phyloP scores from a whole-genome alignment of 169 alveolate species.

The Neospora caninum region DNA sequence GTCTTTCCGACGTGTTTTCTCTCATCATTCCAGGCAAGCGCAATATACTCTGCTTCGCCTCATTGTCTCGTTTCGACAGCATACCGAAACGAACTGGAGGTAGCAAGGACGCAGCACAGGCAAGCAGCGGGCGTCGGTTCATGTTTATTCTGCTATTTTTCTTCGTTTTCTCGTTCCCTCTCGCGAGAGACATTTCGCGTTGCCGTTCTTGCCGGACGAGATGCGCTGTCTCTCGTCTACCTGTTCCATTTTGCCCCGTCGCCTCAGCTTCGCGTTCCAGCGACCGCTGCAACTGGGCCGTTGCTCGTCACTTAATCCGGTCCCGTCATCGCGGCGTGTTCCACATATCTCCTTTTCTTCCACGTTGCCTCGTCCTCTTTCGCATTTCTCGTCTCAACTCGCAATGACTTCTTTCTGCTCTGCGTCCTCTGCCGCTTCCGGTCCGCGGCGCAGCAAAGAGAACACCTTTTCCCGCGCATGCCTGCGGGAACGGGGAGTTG shows the following conservation, averaged over 20 bases:
- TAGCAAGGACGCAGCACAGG: no score
- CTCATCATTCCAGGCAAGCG: no score
- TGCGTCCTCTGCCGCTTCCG: neutral
- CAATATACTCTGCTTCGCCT: no score
- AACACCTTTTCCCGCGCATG: neutral
- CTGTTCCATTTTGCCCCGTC: neutral
- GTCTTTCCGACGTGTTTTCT: no score
- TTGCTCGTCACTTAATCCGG: neutral
- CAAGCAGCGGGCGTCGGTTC: no score
- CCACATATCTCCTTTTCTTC: neutral
- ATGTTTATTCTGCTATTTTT: no score
- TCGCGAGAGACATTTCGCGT: no score
- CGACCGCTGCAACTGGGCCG: neutral
- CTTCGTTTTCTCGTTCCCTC: no score
- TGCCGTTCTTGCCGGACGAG: neutral
- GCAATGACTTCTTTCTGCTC: neutral
- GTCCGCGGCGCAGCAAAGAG: neutral
- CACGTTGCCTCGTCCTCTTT: neutral
- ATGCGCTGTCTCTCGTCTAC: neutral
- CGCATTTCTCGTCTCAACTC: neutral
- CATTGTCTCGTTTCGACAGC: no score
- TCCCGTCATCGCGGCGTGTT: neutral
- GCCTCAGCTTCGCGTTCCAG: neutral
- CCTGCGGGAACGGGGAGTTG: neutral
- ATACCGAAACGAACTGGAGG: no score